Evolutionary conservation across 2,329 filamentous ascomycete genomes (phyloP), one percentile per base, ranked within the genome.

Genomic region (Neophaeococcomyces aloes): DNA sequence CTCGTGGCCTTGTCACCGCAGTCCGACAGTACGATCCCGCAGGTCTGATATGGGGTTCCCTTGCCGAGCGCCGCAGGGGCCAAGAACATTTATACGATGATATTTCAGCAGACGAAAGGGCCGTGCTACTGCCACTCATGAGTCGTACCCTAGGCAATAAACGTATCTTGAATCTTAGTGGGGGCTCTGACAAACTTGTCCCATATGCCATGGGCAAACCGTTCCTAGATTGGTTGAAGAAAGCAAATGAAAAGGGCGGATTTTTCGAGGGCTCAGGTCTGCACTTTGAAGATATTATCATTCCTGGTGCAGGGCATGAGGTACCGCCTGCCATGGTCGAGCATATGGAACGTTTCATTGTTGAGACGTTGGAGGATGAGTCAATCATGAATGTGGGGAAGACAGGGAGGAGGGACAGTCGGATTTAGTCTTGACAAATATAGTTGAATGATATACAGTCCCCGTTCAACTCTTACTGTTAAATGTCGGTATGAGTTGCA

Each of bases 11-110:
- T 5, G 64, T 88, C 1, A 64, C 72, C 1, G 71, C 76, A 0
- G 75, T 86, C 23, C 65, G 71, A 17, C 73, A 72, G 42, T 76
- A 72, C 47, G 91, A 98, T 55, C 87, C 89, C 0, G 83, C 81
- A 15, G 81, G 76, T 1, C 66, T 91, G 5, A 63, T 94, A 7
- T 79, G 93, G 4, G 74, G 75, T 35, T 67, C 70, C 1, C 49
- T 62, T 42, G 51, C 55, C 13, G 48, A 14, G 52, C 58, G 38
- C 41, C 29, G 33, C 11, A 49, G 57, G n/a, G 60, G 59, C 19
- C 53, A 58, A 19, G 56, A 48, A 2, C 53, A 56, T 3, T 46
- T 66, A n/a, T 58, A 58, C 23, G 37, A 46, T 2, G 59, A 64
- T 4, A 58, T 65, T 1, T 61, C 61, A 1, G 63, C 66, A 5